Evolutionary conservation across 75 land plant species (phyloP).

Genomic region (Adiantum capillusveneris): DNA sequence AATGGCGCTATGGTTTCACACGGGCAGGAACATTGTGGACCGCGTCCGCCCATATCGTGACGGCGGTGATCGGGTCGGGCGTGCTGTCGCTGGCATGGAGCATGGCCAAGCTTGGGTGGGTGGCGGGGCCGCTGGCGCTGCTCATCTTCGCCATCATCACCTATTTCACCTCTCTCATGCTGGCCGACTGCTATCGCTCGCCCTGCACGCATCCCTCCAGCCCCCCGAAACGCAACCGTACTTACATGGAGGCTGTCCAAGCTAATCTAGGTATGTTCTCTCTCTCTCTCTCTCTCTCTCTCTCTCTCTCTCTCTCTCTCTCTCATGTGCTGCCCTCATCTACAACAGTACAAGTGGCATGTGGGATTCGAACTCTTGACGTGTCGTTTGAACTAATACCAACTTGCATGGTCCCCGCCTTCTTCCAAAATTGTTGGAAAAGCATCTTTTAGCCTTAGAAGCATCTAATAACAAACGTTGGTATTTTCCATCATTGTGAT

Average conservation of each 20-base stretch:
- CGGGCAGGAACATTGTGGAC: conserved; percentile 24
- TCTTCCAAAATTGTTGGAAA: no score
- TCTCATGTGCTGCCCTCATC: background rate
- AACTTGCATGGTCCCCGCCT: no score
- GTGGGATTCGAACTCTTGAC: no score
- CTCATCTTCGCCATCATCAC: conserved; percentile 23
- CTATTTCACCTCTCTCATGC: conserved; percentile 23
- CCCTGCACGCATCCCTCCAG: conserved; percentile 15
- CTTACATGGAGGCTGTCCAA: conserved; percentile 32
- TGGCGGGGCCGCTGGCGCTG: conserved; percentile 28
- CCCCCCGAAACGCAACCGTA: conserved; percentile 26
- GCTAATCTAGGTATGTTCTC: conserved; percentile 20
- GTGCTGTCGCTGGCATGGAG: conserved; percentile 38
- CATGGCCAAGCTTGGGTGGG: conserved; percentile 34
- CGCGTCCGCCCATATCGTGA: conserved; percentile 32
- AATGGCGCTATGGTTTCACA: background rate
- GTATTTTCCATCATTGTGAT: no score
- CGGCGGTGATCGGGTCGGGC: conserved; percentile 38
- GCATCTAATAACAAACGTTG: no score
- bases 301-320: conserved; percentile 3
- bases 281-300: conserved; percentile 1
- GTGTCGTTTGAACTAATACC: no score
- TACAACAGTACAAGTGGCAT: background rate
- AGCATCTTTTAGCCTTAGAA: no score
- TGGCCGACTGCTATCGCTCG: conserved; percentile 32